Base-by-base conservation (phyloP, 1,139 yeast species). In the Diutina sp. region DNA sequence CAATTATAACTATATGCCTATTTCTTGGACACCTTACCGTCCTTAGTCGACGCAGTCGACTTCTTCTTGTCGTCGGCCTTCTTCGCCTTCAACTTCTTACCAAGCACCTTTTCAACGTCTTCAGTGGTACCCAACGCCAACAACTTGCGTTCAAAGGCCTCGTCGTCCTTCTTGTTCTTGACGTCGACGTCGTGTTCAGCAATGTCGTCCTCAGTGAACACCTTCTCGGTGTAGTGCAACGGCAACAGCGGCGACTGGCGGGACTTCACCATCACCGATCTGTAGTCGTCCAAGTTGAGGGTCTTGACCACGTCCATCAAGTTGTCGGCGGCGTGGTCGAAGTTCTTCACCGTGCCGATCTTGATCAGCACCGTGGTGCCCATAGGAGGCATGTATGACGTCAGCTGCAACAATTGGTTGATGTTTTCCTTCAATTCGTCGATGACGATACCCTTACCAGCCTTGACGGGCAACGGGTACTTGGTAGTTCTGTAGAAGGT, bases 181-280 rank as follows among this genome's bases (percentile, higher is more conserved):
- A 59, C 57, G 45, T 68, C 64, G 18, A 60, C 63, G 16, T 65
- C 66, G 30, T 56, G 58, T 51, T 61, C 60, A 9, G 56, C 59
- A 11, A 62, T 59, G 55, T 62, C 64, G 2, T 57, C 55, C 6
- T 71, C 72, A 50, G 71, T 66, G 67, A 80, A 83, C 55, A 89
- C 76, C 59, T 76, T 77, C 46, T 85, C 85, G 55, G 86, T 75
- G 65, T 85, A 81, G 71, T 77, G 93, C 60, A 93, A 75, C 50
- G 99, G 98, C 65, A 93, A 75, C 25, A 93, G 81, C 32, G 97
- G 97, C 29, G 97, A 88, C 53, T 71, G 69, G 57, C 77, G 73
- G 14, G 93, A 78, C 72, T 90, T 90, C 61, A 91, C 69, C 69
- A 83, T 82, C 53, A 90, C 72, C 51, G 85, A 75, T 69, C 88